Percentiles rank a stretch among this genome's conserved stretches.
phyloP scores from a whole-genome alignment of 495 filamentous ascomycete species.

The Penicillium robsamsonii region DNA sequence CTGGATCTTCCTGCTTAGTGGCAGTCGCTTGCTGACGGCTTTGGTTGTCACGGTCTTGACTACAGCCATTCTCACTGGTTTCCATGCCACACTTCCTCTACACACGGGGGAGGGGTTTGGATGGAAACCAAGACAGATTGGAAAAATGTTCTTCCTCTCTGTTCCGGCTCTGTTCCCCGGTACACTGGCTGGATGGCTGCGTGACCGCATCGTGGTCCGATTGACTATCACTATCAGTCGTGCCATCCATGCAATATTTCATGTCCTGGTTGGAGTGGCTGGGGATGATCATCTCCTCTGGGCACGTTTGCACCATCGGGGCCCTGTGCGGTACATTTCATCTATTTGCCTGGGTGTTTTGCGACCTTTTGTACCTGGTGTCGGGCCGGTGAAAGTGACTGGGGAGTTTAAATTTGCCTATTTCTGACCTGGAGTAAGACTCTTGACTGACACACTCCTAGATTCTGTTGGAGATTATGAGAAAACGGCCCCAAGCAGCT shows the following conservation, averaged over 20 bases:
- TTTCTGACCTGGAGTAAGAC: not conserved
- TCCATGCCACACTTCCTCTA: constrained; percentile 25
- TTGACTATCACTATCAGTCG: constrained; percentile 18
- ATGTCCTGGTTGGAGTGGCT: constrained; percentile 11
- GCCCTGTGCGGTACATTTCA: not conserved
- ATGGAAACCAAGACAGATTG: constrained; percentile 22
- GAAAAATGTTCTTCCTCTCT: constrained; percentile 22
- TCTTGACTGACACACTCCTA: not conserved
- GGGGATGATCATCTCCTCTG: constrained; percentile 6
- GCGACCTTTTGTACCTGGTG: not conserved
- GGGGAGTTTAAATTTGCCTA: not conserved
- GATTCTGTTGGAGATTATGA: not conserved
- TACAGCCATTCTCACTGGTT: constrained; percentile 14
- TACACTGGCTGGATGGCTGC: constrained; percentile 20
- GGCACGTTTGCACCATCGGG: not conserved
- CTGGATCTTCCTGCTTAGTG: constrained; percentile 18
- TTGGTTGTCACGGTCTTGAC: constrained; percentile 8
- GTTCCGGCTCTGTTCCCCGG: constrained; percentile 18
- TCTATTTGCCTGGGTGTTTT: not conserved
- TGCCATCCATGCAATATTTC: constrained; percentile 2
- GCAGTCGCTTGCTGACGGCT: constrained; percentile 13
- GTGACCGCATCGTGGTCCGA: constrained; percentile 21
- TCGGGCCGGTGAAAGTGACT: not conserved
- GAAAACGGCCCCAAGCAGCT: not conserved
- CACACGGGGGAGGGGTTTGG: constrained; percentile 21